Evolutionary conservation across 2,329 filamentous ascomycete genomes (phyloP).

Genomic region (Sarocladiaceae sp.): DNA sequence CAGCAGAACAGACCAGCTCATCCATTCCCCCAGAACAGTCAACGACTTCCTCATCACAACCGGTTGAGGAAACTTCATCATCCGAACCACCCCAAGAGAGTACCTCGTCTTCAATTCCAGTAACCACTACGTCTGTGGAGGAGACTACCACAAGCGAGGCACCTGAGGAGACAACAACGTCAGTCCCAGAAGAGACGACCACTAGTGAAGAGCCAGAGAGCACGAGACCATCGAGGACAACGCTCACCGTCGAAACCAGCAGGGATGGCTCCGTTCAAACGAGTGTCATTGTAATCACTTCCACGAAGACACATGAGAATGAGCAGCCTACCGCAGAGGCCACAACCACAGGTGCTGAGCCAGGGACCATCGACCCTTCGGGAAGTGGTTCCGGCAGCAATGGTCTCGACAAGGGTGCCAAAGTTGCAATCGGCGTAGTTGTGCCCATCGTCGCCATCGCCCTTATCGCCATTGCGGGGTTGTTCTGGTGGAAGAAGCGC

Average conservation of each 20-base stretch:
- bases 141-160: conserved; percentile 1
- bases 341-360: conserved; percentile 1
- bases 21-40: conserved; percentile 10
- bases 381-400: conserved; percentile 23
- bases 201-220: conserved; percentile 2
- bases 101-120: conserved; percentile 19
- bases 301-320: not conserved
- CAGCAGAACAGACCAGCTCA: not conserved
- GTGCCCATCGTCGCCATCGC: conserved; percentile 88
- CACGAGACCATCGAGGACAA: not conserved
- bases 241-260: conserved; percentile 2
- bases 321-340: not conserved
- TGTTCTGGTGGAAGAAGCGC: conserved; percentile 84
- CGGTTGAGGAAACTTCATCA: not conserved
- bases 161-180: not conserved
- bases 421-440: conserved; percentile 87
- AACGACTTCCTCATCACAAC: too few species aligned
- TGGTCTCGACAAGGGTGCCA: conserved; percentile 56
- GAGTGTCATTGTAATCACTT: conserved; percentile 11
- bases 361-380: conserved; percentile 18
- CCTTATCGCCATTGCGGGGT: conserved; percentile 65
- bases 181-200: not conserved
- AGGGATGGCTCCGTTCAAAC: conserved; percentile 8
- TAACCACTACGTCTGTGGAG: not conserved
- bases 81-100: conserved; percentile 10